These are phyloP conservation scores for Calonectria pseudoreteaudii DNA, from an alignment of 2,329 filamentous ascomycete genomes.

Conservation along the genomic window DNA sequence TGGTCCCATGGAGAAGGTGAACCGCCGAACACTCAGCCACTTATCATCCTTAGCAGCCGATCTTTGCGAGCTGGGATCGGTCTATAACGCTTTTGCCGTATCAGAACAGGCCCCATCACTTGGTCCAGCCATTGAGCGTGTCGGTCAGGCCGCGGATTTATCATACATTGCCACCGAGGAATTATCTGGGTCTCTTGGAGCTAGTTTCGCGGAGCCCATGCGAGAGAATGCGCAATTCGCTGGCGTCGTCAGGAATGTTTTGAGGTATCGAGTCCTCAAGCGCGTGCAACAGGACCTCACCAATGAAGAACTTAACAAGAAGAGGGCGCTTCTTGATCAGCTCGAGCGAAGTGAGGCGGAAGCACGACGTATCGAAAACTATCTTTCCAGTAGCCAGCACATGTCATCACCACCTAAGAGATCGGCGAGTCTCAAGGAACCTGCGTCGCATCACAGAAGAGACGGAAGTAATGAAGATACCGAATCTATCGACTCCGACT, in stretches of 20 bases:
- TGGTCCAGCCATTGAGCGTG: conserved; percentile 90
- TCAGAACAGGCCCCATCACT: conserved; percentile 92
- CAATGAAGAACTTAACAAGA: conserved; percentile 90
- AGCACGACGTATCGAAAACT: conserved; percentile 92
- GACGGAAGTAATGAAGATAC: conserved; percentile 79
- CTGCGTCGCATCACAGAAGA: conserved; percentile 60
- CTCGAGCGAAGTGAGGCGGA: conserved; percentile 95
- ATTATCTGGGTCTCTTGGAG: conserved; percentile 86
- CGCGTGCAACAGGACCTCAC: conserved; percentile 98
- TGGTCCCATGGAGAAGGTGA: conserved; percentile 97
- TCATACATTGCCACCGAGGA: conserved; percentile 98
- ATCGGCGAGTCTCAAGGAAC: conserved; percentile 70
- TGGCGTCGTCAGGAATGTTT: conserved; percentile 87
- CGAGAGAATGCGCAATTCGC: conserved; percentile 97
- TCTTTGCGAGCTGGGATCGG: conserved; percentile 91
- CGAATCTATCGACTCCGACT: conserved; percentile 94
- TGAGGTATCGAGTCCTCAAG: conserved; percentile 92
- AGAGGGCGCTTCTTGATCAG: conserved; percentile 82
- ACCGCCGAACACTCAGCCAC: conserved; percentile 88
- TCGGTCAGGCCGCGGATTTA: conserved; percentile 93
- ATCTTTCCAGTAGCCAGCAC: conserved; percentile 80
- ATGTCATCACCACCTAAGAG: conserved; percentile 71
- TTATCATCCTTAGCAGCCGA: conserved; percentile 86
- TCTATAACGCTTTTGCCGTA: conserved; percentile 95
- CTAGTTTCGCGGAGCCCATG: conserved; percentile 97